phyloP scores from a whole-genome alignment of 2,329 filamentous ascomycete species.

The Thielaviopsis musarum region DNA sequence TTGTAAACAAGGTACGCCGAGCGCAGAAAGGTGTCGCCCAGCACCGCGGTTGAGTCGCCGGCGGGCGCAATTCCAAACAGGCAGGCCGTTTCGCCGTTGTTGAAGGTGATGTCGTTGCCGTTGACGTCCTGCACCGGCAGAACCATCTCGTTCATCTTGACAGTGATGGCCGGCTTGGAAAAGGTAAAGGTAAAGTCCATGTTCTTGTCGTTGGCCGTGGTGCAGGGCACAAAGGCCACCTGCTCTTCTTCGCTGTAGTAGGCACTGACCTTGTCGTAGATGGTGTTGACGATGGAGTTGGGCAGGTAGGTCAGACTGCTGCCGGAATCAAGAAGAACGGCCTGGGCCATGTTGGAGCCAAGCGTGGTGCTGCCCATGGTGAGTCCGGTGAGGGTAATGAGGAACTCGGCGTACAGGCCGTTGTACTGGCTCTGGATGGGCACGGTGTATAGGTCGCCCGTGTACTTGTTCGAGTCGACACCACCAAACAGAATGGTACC shows the following conservation, averaged over 20 bases:
- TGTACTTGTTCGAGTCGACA: slow-evolving; percentile 49
- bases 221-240: slow-evolving; percentile 45
- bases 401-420: slow-evolving; percentile 42
- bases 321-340: slow-evolving; percentile 55
- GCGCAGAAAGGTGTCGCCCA: slow-evolving; percentile 60
- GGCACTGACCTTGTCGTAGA: slow-evolving; percentile 43
- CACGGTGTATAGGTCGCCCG: slow-evolving; percentile 45
- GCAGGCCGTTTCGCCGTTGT: slow-evolving; percentile 39
- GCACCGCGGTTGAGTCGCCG: slow-evolving; percentile 35
- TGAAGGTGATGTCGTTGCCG: slow-evolving; percentile 33
- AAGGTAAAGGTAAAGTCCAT: slow-evolving; percentile 30
- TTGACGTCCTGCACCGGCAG: slow-evolving; percentile 31
- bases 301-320: slow-evolving; percentile 53
- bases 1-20: slow-evolving; percentile 65
- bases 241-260: slow-evolving; percentile 35
- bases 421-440: slow-evolving; percentile 40
- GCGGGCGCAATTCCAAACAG: slow-evolving; percentile 51
- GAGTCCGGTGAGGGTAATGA: slow-evolving; percentile 50
- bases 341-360: slow-evolving; percentile 33
- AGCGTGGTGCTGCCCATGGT: slow-evolving; percentile 26
- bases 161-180: slow-evolving; percentile 31
- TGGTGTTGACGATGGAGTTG: slow-evolving; percentile 30
- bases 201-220: slow-evolving; percentile 28
- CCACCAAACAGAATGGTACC: slow-evolving; percentile 62
- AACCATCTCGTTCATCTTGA: slow-evolving; percentile 42